Conservation (phyloP, 2,329 filamentous ascomycete species). For the Dothideomycetidae sp. region DNA sequence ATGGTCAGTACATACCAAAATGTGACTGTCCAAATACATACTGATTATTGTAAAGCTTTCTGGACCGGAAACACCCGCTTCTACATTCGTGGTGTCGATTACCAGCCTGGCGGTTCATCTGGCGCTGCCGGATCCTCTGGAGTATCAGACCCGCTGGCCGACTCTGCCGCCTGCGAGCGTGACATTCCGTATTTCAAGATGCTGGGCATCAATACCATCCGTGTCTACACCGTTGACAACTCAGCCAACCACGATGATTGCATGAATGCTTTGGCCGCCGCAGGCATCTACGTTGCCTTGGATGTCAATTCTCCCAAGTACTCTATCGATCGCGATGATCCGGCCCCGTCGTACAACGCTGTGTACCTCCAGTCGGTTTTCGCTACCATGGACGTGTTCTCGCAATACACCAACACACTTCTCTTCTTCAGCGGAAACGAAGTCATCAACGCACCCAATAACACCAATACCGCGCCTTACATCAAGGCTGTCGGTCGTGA, state of each 20-base stretch:
- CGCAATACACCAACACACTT: constrained; percentile 71
- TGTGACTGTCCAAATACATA: neutral
- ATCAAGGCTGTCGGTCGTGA: constrained; percentile 60
- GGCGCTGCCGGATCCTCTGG: constrained; percentile 45
- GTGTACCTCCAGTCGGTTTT: constrained; percentile 77
- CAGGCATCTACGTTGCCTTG: constrained; percentile 81
- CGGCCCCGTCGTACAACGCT: constrained; percentile 69
- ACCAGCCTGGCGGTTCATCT: constrained; percentile 42
- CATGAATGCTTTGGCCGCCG: constrained; percentile 67
- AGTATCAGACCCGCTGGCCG: constrained; percentile 60
- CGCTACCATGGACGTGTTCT: constrained; percentile 73
- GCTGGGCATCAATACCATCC: constrained; percentile 78
- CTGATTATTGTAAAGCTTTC: constrained; percentile 36
- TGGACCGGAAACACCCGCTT: constrained; percentile 47
- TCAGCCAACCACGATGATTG: constrained; percentile 65
- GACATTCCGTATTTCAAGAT: constrained; percentile 73
- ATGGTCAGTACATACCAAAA: constrained; percentile 29
- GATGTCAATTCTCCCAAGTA: constrained; percentile 87
- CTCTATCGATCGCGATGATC: constrained; percentile 66
- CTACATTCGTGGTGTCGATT: constrained; percentile 48
- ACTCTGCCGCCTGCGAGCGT: constrained; percentile 54
- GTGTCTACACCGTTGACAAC: constrained; percentile 90
- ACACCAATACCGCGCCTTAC: constrained; percentile 54
- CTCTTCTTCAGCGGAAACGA: constrained; percentile 74
- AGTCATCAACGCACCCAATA: constrained; percentile 50